These are phyloP conservation scores for Fusarium hainanense DNA, from an alignment of 2,329 filamentous ascomycete species.

Conservation along the genomic window DNA sequence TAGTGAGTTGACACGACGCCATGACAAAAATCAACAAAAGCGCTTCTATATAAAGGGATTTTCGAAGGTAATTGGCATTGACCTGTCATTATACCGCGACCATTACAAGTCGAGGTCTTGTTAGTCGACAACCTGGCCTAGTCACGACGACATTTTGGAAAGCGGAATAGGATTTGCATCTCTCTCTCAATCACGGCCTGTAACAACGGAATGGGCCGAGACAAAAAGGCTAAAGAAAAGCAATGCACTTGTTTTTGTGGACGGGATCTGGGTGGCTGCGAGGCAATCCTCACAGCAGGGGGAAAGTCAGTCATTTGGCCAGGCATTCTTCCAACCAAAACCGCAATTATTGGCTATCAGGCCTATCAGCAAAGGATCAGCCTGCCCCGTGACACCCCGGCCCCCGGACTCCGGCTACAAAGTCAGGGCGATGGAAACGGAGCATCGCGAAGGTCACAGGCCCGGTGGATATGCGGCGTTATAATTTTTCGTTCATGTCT, in stretches of 20 bases:
- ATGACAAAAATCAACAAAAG: constrained; percentile 32
- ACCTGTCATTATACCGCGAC: constrained; percentile 18
- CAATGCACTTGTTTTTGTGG: constrained; percentile 24
- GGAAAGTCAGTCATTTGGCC: constrained; percentile 12
- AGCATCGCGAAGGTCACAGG: constrained; percentile 23
- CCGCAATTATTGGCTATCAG: constrained; percentile 22
- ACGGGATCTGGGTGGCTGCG: constrained; percentile 17
- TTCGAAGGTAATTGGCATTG: constrained; percentile 20
- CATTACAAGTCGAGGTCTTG: constrained; percentile 10
- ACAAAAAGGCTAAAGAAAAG: constrained; percentile 43
- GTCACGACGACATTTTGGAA: constrained; percentile 26
- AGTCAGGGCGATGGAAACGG: constrained; percentile 28
- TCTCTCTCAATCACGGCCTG: constrained; percentile 29
- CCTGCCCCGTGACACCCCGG: constrained; percentile 33
- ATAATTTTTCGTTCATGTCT: constrained; percentile 31
- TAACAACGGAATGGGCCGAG: constrained; percentile 20
- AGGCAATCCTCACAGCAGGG: constrained; percentile 12
- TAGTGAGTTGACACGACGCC: constrained; percentile 36
- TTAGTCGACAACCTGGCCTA: neutral
- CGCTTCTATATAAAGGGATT: constrained; percentile 34
- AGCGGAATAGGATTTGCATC: constrained; percentile 28
- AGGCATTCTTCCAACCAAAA: constrained; percentile 3
- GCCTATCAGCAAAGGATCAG: constrained; percentile 25
- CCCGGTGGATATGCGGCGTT: constrained; percentile 43
- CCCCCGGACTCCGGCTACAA: constrained; percentile 15